Base-by-base conservation (phyloP, 345 rosid species). In the Corchorus olitorius region DNA sequence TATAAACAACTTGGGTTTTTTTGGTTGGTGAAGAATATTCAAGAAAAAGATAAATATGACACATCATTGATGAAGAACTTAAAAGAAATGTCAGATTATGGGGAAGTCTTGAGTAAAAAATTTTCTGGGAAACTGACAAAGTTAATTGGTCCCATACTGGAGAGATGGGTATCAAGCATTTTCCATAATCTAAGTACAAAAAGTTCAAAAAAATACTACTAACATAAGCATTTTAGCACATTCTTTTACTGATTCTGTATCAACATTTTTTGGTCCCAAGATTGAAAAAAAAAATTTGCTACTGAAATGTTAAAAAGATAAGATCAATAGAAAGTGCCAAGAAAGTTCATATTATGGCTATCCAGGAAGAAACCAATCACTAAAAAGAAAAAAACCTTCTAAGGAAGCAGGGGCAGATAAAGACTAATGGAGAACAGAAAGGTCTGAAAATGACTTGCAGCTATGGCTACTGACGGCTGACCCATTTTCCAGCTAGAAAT, bases 11-110 rank as follows among this genome's bases (percentile, higher is more conserved):
- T 45, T 19, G 8, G 33, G 33, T 0, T 8, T 8, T 27, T 13
- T 39, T 39, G 27, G 27, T 27, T 11, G 34, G 12, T 3, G 22
- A 37, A 37, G 67, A 8, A 27, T 45, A 45, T 45, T 62, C 19
- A 17, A 11, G 67, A 27, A 4, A 17, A 64, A 64, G 68, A 64
- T 64, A 17, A 7, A 8, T 9, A 64, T 39, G 49, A 39, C 68
- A 64, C 68, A 17, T 64, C 68, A 64, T 64, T 64, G 35, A 65
- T 11, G 53, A 22, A 65, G n/a, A 65, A 43, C 52, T 12, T 45
- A 22, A 14, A 52, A 10, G 9, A 4, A 19, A 19, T 11, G 50
- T 41, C 9, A 43, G 52, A 65, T 43, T 65, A 10, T 2, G 2
- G 49, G 49, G 2, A 13, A 35, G 6, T 11, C 17, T 9, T 9